phyloP scores from a whole-genome alignment of 176 grass and related monocot species.

The Cenchrus americanus region DNA sequence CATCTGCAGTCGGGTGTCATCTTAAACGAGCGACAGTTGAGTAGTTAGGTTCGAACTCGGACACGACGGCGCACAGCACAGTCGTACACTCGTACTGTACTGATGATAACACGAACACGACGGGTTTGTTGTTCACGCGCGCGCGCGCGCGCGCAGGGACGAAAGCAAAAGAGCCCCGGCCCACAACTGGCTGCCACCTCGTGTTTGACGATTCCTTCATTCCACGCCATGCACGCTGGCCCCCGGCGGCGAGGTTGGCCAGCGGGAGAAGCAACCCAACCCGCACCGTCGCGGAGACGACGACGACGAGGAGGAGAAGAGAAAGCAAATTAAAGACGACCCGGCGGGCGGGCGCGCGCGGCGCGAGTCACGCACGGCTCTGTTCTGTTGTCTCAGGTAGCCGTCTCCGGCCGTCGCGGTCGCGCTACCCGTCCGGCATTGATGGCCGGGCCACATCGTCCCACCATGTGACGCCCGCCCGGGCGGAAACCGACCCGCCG shows the following conservation, averaged over 20 bases:
- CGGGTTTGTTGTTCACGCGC: too few relatives aligned
- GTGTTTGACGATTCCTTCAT: too few relatives aligned
- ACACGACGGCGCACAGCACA: too few relatives aligned
- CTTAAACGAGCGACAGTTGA: too few relatives aligned
- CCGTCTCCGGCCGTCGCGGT: neutral
- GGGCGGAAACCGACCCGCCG: constrained; percentile 8
- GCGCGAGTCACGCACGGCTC: neutral
- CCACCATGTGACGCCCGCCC: neutral
- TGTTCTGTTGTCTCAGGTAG: neutral
- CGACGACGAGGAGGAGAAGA: neutral
- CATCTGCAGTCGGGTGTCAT: too few relatives aligned
- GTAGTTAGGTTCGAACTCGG: too few relatives aligned
- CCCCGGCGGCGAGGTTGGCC: neutral
- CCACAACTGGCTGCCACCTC: too few relatives aligned
- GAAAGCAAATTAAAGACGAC: neutral
- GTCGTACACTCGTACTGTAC: too few relatives aligned
- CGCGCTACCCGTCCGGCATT: neutral
- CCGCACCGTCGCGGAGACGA: neutral
- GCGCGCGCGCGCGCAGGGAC: too few relatives aligned
- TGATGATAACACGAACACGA: too few relatives aligned
- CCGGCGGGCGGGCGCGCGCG: too few relatives aligned
- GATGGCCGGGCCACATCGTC: neutral
- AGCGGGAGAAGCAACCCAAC: neutral
- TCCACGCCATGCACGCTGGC: neutral
- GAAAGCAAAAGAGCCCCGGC: too few relatives aligned